Percentiles rank a stretch among this genome's conserved stretches.
Conservation (phyloP, 345 rosid species). For the Heritiera fomes region DNA sequence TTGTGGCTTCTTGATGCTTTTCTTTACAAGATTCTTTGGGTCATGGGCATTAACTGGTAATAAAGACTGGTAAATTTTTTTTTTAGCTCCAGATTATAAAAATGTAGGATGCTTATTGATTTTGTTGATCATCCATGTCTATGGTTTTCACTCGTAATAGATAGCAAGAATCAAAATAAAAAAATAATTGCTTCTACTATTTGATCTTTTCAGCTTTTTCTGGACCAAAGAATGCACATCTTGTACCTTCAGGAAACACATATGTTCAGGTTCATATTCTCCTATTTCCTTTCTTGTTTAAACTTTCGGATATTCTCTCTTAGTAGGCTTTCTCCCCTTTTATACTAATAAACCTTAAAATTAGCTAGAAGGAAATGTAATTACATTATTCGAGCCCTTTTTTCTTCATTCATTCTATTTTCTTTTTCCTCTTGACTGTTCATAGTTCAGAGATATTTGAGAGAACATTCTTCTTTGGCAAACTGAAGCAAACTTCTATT, state of each 20-base stretch:
- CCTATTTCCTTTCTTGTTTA: constrained; percentile 17
- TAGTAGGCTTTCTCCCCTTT: not conserved
- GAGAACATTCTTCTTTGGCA: not conserved
- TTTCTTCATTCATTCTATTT: constrained; percentile 1
- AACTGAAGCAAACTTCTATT: not conserved
- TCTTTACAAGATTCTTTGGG: constrained; percentile 70
- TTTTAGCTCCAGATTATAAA: constrained; percentile 19
- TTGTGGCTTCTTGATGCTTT: constrained; percentile 77
- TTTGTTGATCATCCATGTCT: not conserved
- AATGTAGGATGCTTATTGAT: constrained; percentile 8
- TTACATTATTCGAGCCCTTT: not conserved
- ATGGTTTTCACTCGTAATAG: constrained; percentile 7
- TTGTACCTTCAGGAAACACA: constrained; percentile 78
- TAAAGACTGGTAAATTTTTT: constrained; percentile 11
- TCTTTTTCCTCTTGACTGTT: not conserved
- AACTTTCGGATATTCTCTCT: not conserved
- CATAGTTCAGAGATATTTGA: not conserved
- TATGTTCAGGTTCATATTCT: constrained; percentile 72
- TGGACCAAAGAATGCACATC: constrained; percentile 66
- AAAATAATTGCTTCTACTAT: constrained; percentile 4
- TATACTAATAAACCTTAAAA: constrained; percentile 5
- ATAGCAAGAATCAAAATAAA: not conserved
- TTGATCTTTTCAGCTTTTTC: constrained; percentile 63
- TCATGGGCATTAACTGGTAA: constrained; percentile 79
- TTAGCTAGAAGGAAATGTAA: not conserved